Percentiles rank a stretch among this genome's conserved stretches.
Conservation (phyloP, 2,329 filamentous ascomycete species). For the Aspergillus sp. region DNA sequence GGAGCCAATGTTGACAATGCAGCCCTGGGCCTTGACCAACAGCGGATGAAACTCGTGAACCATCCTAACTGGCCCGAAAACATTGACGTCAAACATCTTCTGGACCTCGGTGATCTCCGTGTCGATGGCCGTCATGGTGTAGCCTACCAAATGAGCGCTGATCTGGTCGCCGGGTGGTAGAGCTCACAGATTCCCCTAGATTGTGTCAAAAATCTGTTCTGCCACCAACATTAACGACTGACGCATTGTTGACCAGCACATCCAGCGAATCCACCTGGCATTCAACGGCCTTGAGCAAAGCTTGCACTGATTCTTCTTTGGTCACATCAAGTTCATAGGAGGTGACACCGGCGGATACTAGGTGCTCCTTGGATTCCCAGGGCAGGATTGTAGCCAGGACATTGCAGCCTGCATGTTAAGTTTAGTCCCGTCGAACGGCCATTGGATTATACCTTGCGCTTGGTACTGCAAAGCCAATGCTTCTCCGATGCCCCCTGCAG, state of each 20-base stretch:
- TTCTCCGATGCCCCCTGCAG: no score
- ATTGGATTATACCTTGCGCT: no score
- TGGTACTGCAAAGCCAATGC: no score
- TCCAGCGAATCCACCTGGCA: conserved; percentile 7
- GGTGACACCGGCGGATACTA: conserved; percentile 2
- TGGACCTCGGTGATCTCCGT: conserved; percentile 1
- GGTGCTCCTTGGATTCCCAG: conserved; percentile 1
- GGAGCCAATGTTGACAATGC: conserved; percentile 18
- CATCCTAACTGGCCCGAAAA: conserved; percentile 6
- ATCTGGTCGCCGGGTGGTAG: no score
- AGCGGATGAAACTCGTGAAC: conserved; percentile 3
- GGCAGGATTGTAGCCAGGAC: conserved; percentile 42
- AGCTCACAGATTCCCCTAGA: no score
- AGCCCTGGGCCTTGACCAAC: conserved; percentile 7
- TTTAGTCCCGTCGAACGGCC: no score
- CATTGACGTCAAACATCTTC: conserved; percentile 6
- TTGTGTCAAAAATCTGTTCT: no score
- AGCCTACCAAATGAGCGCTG: not conserved
- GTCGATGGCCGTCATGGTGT: conserved; percentile 6
- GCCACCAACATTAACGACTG: not conserved
- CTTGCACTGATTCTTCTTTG: conserved; percentile 1
- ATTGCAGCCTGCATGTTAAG: no score
- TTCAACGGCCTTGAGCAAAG: conserved; percentile 1
- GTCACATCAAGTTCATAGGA: conserved; percentile 9
- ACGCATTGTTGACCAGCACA: conserved; percentile 9